A percentile compares a stretch with the other conserved stretches of the same genome.
These are phyloP conservation scores for Saccharomycopsis amapae DNA, from an alignment of 805 yeast genomes.

Conservation along the genomic window DNA sequence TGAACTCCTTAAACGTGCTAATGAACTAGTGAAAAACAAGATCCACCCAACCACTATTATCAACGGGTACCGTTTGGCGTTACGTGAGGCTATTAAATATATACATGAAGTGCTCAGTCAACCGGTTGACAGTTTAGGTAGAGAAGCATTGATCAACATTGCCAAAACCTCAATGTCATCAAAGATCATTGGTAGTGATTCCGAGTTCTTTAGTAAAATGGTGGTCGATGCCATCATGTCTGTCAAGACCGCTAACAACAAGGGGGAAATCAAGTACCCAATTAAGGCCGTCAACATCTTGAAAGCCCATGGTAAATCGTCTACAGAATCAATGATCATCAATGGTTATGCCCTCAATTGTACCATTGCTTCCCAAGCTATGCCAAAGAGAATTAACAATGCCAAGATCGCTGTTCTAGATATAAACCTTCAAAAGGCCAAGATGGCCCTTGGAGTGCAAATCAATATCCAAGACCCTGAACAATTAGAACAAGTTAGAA, in stretches of 20 bases:
- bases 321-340: constrained; percentile 77
- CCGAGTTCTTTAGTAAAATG: constrained; percentile 81
- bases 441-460: constrained; percentile 98
- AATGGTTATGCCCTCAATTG: constrained; percentile 95
- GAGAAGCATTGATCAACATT: constrained; percentile 78
- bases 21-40: constrained; percentile 85
- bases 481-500: constrained; percentile 85
- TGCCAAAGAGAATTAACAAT: constrained; percentile 61
- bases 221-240: constrained; percentile 95
- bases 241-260: constrained; percentile 80
- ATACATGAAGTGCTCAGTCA: constrained; percentile 78
- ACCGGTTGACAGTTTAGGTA: constrained; percentile 70
- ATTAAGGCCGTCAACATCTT: constrained; percentile 94
- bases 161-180: constrained; percentile 97
- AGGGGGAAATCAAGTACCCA: constrained; percentile 89
- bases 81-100: constrained; percentile 83
- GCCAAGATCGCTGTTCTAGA: constrained; percentile 87
- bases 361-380: constrained; percentile 95
- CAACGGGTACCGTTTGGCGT: constrained; percentile 90
- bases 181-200: constrained; percentile 90
- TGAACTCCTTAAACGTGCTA: constrained; percentile 86
- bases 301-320: constrained; percentile 94
- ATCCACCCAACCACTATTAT: constrained; percentile 98
- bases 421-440: constrained; percentile 88
- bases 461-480: constrained; percentile 97